Conservation (phyloP, 2,329 filamentous ascomycete species). For the Rhynchosporium agropyri region DNA sequence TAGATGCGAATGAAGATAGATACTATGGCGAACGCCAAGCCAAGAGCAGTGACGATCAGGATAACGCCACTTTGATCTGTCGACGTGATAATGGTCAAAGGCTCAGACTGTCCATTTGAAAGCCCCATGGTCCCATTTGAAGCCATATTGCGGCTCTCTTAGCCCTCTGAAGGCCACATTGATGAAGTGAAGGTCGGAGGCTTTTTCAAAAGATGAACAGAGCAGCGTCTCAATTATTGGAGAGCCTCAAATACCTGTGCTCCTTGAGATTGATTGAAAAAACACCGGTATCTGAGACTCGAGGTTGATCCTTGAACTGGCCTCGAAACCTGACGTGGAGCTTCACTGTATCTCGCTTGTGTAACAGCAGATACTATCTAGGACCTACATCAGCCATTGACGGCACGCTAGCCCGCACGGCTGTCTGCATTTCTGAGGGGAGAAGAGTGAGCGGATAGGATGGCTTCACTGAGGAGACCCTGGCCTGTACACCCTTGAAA, state of each 20-base stretch:
- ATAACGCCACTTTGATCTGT: conserved; percentile 47
- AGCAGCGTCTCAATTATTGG: not conserved
- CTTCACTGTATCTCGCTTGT: not conserved
- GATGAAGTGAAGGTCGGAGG: not conserved
- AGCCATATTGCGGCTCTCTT: conserved; percentile 7
- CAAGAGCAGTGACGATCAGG: conserved; percentile 45
- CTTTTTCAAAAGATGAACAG: not conserved
- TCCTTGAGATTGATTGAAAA: not conserved
- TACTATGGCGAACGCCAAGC: conserved; percentile 45
- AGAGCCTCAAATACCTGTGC: not conserved
- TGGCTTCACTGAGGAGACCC: not conserved
- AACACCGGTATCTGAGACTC: not conserved
- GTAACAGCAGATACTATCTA: not conserved
- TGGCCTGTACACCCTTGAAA: not conserved
- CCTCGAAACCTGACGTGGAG: not conserved
- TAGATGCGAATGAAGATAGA: conserved; percentile 47
- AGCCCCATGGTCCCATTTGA: conserved; percentile 15
- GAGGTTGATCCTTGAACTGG: not conserved
- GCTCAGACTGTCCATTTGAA: conserved; percentile 17
- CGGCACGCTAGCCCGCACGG: not conserved
- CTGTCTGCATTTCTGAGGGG: not conserved
- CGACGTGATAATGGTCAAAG: conserved; percentile 18
- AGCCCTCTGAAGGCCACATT: not conserved
- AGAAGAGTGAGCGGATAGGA: not conserved
- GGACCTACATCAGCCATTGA: not conserved